phyloP scores from a whole-genome alignment of 192 early-diverging fungal genomes.

The Dispira simplex region DNA sequence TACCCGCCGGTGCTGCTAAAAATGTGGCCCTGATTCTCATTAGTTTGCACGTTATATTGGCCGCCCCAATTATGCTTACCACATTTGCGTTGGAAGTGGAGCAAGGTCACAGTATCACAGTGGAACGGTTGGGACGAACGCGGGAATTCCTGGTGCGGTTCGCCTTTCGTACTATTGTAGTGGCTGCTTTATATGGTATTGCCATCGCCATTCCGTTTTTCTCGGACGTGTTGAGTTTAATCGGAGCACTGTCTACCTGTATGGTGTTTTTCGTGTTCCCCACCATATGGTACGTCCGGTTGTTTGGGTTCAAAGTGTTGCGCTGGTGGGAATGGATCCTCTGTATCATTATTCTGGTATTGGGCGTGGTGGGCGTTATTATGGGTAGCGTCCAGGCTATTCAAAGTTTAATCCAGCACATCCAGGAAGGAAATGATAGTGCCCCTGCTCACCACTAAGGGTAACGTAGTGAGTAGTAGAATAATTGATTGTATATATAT shows the following conservation, averaged over 20 bases:
- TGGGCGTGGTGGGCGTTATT: slow-evolving; percentile 40
- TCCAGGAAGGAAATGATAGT: background rate
- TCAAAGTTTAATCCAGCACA: slow-evolving; percentile 35
- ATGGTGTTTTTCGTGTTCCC: slow-evolving; percentile 77
- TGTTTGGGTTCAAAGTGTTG: slow-evolving; percentile 45
- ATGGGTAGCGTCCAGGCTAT: slow-evolving; percentile 52
- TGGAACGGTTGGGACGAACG: slow-evolving; percentile 25
- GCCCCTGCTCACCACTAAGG: background rate
- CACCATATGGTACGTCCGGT: slow-evolving; percentile 54
- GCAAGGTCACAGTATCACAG: slow-evolving; percentile 41
- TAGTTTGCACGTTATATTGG: slow-evolving; percentile 65
- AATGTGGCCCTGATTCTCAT: slow-evolving; percentile 57
- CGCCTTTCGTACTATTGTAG: slow-evolving; percentile 33
- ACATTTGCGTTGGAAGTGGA: slow-evolving; percentile 63
- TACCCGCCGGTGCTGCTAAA: slow-evolving; percentile 42
- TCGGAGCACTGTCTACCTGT: slow-evolving; percentile 69
- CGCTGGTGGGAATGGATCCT: slow-evolving; percentile 30
- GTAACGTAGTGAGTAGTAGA: background rate
- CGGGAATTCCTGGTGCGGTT: slow-evolving; percentile 40
- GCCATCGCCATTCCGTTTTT: slow-evolving; percentile 65
- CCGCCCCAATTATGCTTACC: slow-evolving; percentile 61
- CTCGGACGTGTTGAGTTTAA: slow-evolving; percentile 57
- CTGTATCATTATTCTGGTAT: slow-evolving; percentile 32
- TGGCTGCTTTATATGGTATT: slow-evolving; percentile 35
- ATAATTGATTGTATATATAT: too few relatives aligned